Conservation (phyloP, 2,329 filamentous ascomycete genomes). For the Penicillium griseofulvum region DNA sequence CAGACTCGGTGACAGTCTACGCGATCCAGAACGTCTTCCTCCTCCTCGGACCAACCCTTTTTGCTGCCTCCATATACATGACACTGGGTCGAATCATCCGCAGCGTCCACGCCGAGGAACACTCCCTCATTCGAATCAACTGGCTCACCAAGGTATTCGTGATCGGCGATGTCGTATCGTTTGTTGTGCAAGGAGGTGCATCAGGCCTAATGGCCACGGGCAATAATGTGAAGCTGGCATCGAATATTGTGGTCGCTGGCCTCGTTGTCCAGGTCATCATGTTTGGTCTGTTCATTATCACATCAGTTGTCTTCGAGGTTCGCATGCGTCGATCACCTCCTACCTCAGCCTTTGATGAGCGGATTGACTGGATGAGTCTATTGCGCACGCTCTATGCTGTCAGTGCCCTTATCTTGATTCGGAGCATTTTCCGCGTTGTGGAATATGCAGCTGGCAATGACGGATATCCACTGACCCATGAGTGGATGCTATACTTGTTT, state of each 20-base stretch:
- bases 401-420: slow-evolving; percentile 39
- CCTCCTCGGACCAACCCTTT: slow-evolving; percentile 50
- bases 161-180: slow-evolving; percentile 46
- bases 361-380: slow-evolving; percentile 11
- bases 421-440: slow-evolving; percentile 49
- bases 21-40: slow-evolving; percentile 48
- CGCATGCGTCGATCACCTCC: slow-evolving; percentile 16
- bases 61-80: slow-evolving; percentile 54
- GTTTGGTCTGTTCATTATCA: slow-evolving; percentile 27
- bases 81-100: slow-evolving; percentile 48
- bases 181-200: neutral
- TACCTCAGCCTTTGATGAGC: neutral
- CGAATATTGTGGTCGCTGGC: slow-evolving; percentile 23
- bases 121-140: slow-evolving; percentile 43
- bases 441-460: slow-evolving; percentile 48
- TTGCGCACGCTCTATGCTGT: slow-evolving; percentile 21
- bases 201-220: slow-evolving; percentile 35
- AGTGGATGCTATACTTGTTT: slow-evolving; percentile 47
- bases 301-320: slow-evolving; percentile 19
- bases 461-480: slow-evolving; percentile 44
- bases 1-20: slow-evolving; percentile 27
- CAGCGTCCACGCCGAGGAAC: slow-evolving; percentile 41
- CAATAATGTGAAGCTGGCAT: slow-evolving; percentile 22
- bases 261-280: slow-evolving; percentile 27
- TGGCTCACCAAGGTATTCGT: slow-evolving; percentile 52